Conservation (phyloP, 2,329 filamentous ascomycete species). For the Paecilomyces dactylethromorphus region DNA sequence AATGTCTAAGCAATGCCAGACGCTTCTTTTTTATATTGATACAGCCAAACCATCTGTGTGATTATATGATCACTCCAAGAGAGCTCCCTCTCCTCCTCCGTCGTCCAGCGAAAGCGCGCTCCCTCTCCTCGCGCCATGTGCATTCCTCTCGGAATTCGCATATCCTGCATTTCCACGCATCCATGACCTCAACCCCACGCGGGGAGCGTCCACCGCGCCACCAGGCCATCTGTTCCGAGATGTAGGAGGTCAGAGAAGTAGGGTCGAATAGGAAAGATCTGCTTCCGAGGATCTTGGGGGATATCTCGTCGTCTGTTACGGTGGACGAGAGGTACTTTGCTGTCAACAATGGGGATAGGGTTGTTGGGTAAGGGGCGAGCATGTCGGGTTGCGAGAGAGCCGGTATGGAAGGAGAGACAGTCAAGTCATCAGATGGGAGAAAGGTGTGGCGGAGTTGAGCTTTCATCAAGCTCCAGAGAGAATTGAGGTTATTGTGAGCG, state of each 20-base stretch:
- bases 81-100: slow-evolving; percentile 15
- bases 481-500: slow-evolving; percentile 52
- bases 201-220: slow-evolving; percentile 73
- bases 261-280: slow-evolving; percentile 62
- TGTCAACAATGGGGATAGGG: slow-evolving; percentile 39
- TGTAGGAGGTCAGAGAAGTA: slow-evolving; percentile 56
- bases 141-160: slow-evolving; percentile 81
- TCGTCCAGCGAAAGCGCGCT: slow-evolving; percentile 48
- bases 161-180: slow-evolving; percentile 78
- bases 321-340: slow-evolving; percentile 36
- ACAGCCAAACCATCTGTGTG: background rate
- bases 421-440: slow-evolving; percentile 17
- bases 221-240: slow-evolving; percentile 70
- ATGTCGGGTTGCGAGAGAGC: slow-evolving; percentile 26
- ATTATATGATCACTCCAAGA: background rate
- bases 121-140: slow-evolving; percentile 66
- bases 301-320: slow-evolving; percentile 14
- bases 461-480: slow-evolving; percentile 60
- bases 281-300: slow-evolving; percentile 41
- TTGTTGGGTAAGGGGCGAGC: slow-evolving; percentile 30
- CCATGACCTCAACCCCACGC: slow-evolving; percentile 70
- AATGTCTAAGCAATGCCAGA: background rate
- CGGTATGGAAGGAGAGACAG: slow-evolving; percentile 22
- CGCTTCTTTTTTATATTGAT: background rate
- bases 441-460: slow-evolving; percentile 51